A percentile compares a stretch with the other conserved stretches of the same genome.
Evolutionary conservation across 192 early-diverging fungal genomes (phyloP).

Genomic region (Coemansia umbellata): DNA sequence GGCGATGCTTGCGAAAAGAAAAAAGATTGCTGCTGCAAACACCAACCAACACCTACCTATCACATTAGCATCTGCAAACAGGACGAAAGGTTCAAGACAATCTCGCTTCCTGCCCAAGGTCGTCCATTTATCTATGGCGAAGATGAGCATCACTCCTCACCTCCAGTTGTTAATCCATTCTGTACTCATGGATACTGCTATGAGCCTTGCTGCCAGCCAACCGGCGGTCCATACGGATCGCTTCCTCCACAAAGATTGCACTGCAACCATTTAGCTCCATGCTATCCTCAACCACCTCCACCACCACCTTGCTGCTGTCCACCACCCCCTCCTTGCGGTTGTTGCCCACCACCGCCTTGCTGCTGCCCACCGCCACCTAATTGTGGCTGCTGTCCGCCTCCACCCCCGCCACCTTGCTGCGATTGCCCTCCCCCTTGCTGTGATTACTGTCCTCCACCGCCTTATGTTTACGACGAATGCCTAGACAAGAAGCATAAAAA

Average conservation of each 20-base stretch:
- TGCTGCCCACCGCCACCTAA: constrained; percentile 10
- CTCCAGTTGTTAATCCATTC: constrained; percentile 10
- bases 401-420: constrained; percentile 10
- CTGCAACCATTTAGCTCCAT: constrained; percentile 21
- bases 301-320: constrained; percentile 1
- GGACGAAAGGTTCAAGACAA: constrained; percentile 33
- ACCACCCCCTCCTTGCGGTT: constrained; percentile 13
- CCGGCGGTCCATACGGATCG: constrained; percentile 12
- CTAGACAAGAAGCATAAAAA: constrained; percentile 6
- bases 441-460: constrained; percentile 24
- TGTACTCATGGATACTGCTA: constrained; percentile 33
- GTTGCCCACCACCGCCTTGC: constrained; percentile 18
- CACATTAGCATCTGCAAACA: constrained; percentile 23
- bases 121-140: constrained; percentile 26
- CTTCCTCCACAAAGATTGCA: constrained; percentile 18
- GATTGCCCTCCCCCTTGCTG: constrained; percentile 2
- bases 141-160: constrained; percentile 9
- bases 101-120: constrained; percentile 40
- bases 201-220: constrained; percentile 28
- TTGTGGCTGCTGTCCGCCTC: constrained; percentile 16
- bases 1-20: neutral
- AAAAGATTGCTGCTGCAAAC: constrained; percentile 13
- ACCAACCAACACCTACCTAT: constrained; percentile 33
- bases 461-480: constrained; percentile 33
- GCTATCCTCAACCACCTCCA: constrained; percentile 19